Percentiles rank a stretch among this genome's conserved stretches.
Conservation (phyloP, 495 filamentous ascomycete genomes). For the Endocarpon pusillum region DNA sequence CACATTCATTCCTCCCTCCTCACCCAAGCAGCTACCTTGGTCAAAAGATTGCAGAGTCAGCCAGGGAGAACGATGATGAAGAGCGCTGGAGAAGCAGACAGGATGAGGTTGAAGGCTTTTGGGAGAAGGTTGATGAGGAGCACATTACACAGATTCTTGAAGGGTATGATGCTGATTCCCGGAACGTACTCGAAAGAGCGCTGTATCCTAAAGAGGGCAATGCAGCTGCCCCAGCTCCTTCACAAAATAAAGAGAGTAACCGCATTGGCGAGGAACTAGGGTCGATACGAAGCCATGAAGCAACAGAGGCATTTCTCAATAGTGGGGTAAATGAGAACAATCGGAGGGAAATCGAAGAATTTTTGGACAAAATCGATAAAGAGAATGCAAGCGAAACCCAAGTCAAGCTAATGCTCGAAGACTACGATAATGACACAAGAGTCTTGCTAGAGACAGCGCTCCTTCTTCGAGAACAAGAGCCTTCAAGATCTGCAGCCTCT, state of each 20-base stretch:
- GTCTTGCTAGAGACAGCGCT: not conserved
- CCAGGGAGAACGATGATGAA: slow-evolving; percentile 50
- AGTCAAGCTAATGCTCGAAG: not conserved
- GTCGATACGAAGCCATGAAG: slow-evolving; percentile 6
- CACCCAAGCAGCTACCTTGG: slow-evolving; percentile 75
- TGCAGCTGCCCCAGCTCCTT: not conserved
- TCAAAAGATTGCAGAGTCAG: slow-evolving; percentile 53
- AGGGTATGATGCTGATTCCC: slow-evolving; percentile 28
- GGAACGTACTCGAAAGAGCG: slow-evolving; percentile 23
- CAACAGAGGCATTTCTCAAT: too few species aligned
- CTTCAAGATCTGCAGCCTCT: not conserved
- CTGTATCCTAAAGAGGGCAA: slow-evolving; percentile 13
- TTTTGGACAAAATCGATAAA: not conserved
- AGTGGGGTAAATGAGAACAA: not conserved
- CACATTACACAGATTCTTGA: slow-evolving; percentile 59
- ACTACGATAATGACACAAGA: not conserved
- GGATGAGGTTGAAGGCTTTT: slow-evolving; percentile 61
- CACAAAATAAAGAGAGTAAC: not conserved
- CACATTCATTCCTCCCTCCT: slow-evolving; percentile 76
- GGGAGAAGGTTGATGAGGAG: slow-evolving; percentile 60
- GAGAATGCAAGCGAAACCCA: not conserved
- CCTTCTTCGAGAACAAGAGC: not conserved
- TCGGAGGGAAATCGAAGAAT: not conserved
- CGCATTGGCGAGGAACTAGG: not conserved
- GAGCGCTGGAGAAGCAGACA: slow-evolving; percentile 51